phyloP scores from a whole-genome alignment of 371 early-diverging fungal genomes.

The Syncephalastrum sp. region DNA sequence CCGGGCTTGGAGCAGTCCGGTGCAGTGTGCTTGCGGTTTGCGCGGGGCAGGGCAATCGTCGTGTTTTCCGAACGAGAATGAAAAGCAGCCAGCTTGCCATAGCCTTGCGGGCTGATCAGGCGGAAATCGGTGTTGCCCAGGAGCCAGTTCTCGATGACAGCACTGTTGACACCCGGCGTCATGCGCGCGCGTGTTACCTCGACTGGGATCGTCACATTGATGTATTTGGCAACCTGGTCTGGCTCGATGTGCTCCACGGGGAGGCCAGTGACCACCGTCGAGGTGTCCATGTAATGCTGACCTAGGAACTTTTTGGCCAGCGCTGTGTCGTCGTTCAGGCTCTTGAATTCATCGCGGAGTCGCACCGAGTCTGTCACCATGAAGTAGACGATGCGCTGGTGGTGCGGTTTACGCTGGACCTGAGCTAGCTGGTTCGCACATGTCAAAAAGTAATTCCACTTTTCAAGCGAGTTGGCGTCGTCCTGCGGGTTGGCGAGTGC shows the following conservation, averaged over 20 bases:
- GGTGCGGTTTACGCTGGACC: constrained; percentile 25
- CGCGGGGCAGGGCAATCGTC: constrained; percentile 38
- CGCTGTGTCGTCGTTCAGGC: constrained; percentile 21
- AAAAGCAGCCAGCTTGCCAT: constrained; percentile 44
- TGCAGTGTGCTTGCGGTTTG: constrained; percentile 14
- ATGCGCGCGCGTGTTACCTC: constrained; percentile 22
- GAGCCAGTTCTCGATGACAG: constrained; percentile 41
- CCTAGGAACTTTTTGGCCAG: constrained; percentile 11
- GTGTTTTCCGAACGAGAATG: constrained; percentile 35
- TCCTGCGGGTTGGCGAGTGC: constrained; percentile 26
- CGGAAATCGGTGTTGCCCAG: constrained; percentile 31
- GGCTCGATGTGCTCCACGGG: constrained; percentile 35
- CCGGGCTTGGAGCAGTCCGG: constrained; percentile 27
- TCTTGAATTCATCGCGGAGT: constrained; percentile 26
- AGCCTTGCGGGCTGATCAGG: constrained; percentile 39
- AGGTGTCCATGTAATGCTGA: constrained; percentile 1
- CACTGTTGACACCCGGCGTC: constrained; percentile 30
- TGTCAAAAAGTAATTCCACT: constrained; percentile 31
- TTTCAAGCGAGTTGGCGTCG: constrained; percentile 23
- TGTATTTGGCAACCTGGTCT: constrained; percentile 29
- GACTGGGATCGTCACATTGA: constrained; percentile 20
- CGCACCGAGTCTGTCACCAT: constrained; percentile 30
- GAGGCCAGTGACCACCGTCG: constrained; percentile 24
- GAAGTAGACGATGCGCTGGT: constrained; percentile 30
- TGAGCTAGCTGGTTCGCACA: constrained; percentile 33